Evolutionary conservation across 345 rosid species (phyloP).

Genomic region (Salix exigua): DNA sequence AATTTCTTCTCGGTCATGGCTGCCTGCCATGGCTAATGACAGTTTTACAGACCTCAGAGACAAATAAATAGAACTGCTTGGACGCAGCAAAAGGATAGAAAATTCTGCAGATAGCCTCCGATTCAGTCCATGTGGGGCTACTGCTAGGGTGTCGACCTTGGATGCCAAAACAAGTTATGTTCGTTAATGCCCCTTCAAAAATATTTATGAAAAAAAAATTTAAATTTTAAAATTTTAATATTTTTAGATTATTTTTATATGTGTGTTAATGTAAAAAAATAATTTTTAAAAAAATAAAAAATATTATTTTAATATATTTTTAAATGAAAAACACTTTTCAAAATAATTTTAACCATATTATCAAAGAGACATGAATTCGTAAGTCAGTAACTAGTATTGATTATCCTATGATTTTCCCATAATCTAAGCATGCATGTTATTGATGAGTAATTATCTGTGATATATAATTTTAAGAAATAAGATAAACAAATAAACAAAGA

Average conservation of each 20-base stretch:
- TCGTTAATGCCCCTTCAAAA: accelerated
- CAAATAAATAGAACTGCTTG: constrained; percentile 10
- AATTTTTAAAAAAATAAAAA: too few relatives aligned
- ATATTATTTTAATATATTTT: too few relatives aligned
- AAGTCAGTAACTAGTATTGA: too few relatives aligned
- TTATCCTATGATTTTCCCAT: background rate
- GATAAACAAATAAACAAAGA: background rate
- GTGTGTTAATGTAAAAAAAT: too few relatives aligned
- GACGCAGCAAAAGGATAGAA: background rate
- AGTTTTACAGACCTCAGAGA: background rate
- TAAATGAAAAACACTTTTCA: too few relatives aligned
- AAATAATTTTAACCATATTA: too few relatives aligned
- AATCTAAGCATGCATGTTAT: background rate
- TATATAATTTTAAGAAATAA: too few relatives aligned
- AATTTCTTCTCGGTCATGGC: background rate
- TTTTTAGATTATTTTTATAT: too few relatives aligned
- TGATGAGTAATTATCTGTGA: background rate
- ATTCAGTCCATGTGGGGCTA: background rate
- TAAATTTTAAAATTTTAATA: too few relatives aligned
- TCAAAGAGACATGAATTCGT: background rate
- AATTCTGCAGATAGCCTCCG: background rate
- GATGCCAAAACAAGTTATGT: background rate
- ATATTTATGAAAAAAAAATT: too few relatives aligned
- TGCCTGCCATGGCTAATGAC: background rate
- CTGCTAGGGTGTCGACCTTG: background rate